Evolutionary conservation across 148 eudicot genomes (phyloP), one percentile per base, ranked within the genome.

Genomic region (Rhododendron molle): DNA sequence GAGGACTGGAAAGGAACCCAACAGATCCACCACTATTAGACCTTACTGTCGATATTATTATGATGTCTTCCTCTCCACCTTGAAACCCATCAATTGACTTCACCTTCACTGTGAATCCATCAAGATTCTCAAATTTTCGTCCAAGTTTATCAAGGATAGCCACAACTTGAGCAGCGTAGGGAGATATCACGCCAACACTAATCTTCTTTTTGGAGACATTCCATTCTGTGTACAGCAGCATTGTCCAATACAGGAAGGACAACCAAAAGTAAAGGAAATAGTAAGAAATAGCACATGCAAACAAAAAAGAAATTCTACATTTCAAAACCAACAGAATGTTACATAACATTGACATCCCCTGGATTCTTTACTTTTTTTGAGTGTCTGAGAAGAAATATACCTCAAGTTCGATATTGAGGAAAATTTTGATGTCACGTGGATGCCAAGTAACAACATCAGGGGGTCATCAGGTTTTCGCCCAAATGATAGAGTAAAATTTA

Each of bases 21-120:
- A 95, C 87, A 36, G 89, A 82, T 60, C 98, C 94, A 80, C 67
- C 60, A 2, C 1, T 82, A 82, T 94, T 94, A 80, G 95, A 91
- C 87, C 98, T 90, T 6, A 95, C 98, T 12, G 98, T 93, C 26
- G 98, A 95, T 82, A 95, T 84, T 23, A 95, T 92, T 50, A 95
- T 84, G 0, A 95, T 80, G 50, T 95, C 98, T 56, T 92, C 93
- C 76, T 95, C 98, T 8, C 98, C 96, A 1, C 98, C 98, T 85
- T 95, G 98, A 86, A 94, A 95, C 28, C 96, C 96, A 87, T 95
- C 98, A 71, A 95, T 89, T 26, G 98, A 90, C 52, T 92, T 94
- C 74, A 93, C 95, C 82, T 89, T 91, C 77, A 95, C 93, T 16
- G 32, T 47, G 81, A 95, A 92, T 49, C 91, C 89, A 36, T 83